A percentile compares a stretch with the other conserved stretches of the same genome.
Conservation (phyloP, 352 stramenopile genomes). For the Phytophthora melonis region DNA sequence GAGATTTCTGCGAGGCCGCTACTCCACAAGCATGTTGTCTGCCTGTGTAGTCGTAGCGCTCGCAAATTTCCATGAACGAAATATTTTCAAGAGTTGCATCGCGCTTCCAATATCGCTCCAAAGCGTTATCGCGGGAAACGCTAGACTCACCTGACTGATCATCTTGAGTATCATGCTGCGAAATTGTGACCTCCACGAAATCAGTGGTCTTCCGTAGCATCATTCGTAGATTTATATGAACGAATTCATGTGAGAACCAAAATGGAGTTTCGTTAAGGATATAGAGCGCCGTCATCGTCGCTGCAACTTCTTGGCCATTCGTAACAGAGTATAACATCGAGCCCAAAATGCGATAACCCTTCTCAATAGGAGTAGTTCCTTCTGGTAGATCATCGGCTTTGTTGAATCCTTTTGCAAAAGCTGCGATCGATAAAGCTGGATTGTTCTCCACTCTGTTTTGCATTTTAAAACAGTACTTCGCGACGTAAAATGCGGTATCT, state of each 20-base stretch:
- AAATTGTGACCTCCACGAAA: conserved; percentile 8
- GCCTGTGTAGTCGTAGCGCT: conserved; percentile 4
- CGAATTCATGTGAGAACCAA: conserved; percentile 32
- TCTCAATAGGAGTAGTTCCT: conserved; percentile 8
- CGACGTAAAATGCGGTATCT: conserved; percentile 32
- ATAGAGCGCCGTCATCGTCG: conserved; percentile 27
- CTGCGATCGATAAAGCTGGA: neutral
- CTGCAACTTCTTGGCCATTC: conserved; percentile 24
- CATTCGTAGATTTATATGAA: conserved; percentile 4
- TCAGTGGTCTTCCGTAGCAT: neutral
- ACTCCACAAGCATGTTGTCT: neutral
- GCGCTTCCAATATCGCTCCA: conserved; percentile 24
- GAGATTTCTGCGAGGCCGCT: too few relatives aligned
- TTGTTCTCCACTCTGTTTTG: neutral
- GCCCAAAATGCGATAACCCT: conserved; percentile 19
- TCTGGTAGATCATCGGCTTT: conserved; percentile 1
- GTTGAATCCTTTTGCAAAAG: neutral
- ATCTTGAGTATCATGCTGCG: neutral
- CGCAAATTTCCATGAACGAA: conserved; percentile 24
- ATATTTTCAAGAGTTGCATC: neutral
- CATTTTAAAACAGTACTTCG: conserved; percentile 44
- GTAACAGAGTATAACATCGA: conserved; percentile 31
- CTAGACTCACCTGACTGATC: too few relatives aligned
- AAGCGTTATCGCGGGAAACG: neutral
- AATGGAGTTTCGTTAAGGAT: conserved; percentile 7